A percentile compares a stretch with the other conserved stretches of the same genome.
Conservation (phyloP, 2,329 filamentous ascomycete genomes). For the Thermoascus crustaceus region DNA sequence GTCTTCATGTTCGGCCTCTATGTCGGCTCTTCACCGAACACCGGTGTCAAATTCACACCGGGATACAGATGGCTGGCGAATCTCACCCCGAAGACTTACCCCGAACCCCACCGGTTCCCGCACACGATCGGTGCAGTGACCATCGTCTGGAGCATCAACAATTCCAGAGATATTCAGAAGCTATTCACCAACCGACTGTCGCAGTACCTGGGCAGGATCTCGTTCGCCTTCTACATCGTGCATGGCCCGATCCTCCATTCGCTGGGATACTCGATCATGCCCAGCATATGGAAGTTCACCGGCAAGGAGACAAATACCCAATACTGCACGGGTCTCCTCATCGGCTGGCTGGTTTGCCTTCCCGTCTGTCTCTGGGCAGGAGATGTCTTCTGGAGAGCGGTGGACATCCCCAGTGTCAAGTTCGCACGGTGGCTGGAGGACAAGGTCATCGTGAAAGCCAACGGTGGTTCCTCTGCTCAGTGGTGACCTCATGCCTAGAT, state of each 20-base stretch:
- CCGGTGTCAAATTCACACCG: constrained; percentile 32
- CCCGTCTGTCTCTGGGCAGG: constrained; percentile 45
- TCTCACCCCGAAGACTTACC: constrained; percentile 33
- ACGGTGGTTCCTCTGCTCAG: too few species aligned
- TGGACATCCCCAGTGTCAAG: constrained; percentile 46
- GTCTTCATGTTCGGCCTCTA: constrained; percentile 35
- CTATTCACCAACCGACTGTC: constrained; percentile 34
- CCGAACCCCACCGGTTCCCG: constrained; percentile 37
- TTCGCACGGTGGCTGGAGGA: constrained; percentile 45
- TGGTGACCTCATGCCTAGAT: constrained; percentile 1
- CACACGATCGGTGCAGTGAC: constrained; percentile 36
- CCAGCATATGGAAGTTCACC: constrained; percentile 31
- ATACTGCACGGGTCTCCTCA: constrained; percentile 32
- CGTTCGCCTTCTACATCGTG: constrained; percentile 41
- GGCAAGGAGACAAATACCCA: constrained; percentile 32
- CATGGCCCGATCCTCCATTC: constrained; percentile 39
- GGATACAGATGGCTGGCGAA: constrained; percentile 34
- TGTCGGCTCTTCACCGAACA: constrained; percentile 36
- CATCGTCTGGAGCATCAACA: constrained; percentile 36
- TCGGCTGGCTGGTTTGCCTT: constrained; percentile 33
- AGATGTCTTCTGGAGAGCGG: constrained; percentile 51
- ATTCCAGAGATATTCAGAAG: constrained; percentile 32
- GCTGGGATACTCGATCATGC: constrained; percentile 37
- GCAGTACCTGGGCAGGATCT: constrained; percentile 41
- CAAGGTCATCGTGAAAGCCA: constrained; percentile 19